Evolutionary conservation across 129 eudicot genomes (phyloP).

Genomic region (Smallanthus sonchifolius): DNA sequence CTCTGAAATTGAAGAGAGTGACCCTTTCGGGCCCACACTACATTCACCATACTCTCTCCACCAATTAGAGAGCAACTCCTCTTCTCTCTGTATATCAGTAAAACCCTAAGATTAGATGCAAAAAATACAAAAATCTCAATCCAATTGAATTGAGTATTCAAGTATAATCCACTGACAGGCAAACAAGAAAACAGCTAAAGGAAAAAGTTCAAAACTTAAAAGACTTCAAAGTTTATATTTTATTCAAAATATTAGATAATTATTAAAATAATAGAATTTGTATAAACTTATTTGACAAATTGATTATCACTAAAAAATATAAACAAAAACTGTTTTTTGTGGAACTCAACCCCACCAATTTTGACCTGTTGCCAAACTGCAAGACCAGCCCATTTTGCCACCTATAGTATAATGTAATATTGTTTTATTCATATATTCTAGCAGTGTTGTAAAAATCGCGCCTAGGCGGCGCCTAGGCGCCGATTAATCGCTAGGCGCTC

Average conservation of each 20-base stretch:
- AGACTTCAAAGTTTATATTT: background rate
- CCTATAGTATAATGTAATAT: background rate
- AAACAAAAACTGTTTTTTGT: background rate
- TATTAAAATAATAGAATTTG: background rate
- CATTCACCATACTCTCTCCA: conserved; percentile 98
- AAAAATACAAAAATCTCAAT: background rate
- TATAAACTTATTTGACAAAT: background rate
- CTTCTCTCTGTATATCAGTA: conserved; percentile 67
- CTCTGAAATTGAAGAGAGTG: conserved; percentile 34
- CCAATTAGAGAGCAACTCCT: conserved; percentile 86
- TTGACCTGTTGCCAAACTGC: background rate
- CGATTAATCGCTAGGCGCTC: too few species aligned
- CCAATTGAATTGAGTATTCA: background rate
- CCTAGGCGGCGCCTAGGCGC: too few species aligned
- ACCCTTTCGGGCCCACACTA: conserved; percentile 83
- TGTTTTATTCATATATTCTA: background rate
- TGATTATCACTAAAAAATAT: background rate
- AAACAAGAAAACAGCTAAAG: background rate
- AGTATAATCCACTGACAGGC: background rate
- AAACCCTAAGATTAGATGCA: background rate
- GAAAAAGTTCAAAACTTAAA: background rate
- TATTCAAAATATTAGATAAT: background rate
- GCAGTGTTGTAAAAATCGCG: too few species aligned
- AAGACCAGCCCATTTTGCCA: background rate
- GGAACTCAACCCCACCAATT: background rate